Percentiles rank a stretch among this genome's conserved stretches.
Evolutionary conservation across 1,284 basidiomycete genomes (phyloP).

Genomic region (Trichosporon sp.): DNA sequence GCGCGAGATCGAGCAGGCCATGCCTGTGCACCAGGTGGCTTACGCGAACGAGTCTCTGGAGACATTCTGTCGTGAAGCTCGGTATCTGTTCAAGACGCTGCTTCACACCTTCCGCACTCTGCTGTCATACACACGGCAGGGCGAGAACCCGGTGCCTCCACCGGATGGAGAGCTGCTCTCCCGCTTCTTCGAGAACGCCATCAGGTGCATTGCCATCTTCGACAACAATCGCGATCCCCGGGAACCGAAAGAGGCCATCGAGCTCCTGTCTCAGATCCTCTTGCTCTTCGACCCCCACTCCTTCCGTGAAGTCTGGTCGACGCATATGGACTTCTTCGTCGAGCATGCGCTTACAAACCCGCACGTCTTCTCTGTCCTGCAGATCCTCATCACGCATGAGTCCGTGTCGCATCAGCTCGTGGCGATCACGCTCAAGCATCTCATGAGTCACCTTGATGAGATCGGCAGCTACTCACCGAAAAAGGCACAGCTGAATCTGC

Average conservation of each 20-base stretch:
- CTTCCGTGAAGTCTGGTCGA: slow-evolving; percentile 91
- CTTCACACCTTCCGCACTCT: slow-evolving; percentile 85
- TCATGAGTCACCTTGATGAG: slow-evolving; percentile 73
- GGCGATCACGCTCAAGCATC: slow-evolving; percentile 81
- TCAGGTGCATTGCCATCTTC: slow-evolving; percentile 79
- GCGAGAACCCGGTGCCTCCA: slow-evolving; percentile 63
- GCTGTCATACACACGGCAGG: slow-evolving; percentile 70
- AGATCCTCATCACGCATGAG: slow-evolving; percentile 79
- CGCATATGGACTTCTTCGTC: slow-evolving; percentile 83
- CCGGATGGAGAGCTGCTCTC: slow-evolving; percentile 78
- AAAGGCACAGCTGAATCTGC: slow-evolving; percentile 70
- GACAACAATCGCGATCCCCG: slow-evolving; percentile 65
- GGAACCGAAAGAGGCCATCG: slow-evolving; percentile 81
- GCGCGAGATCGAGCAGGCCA: slow-evolving; percentile 66
- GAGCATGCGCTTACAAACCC: slow-evolving; percentile 69
- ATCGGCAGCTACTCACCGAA: slow-evolving; percentile 80
- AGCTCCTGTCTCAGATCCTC: slow-evolving; percentile 74
- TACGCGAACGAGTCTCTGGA: slow-evolving; percentile 73
- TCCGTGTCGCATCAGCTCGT: slow-evolving; percentile 82
- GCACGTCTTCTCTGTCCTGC: slow-evolving; percentile 76
- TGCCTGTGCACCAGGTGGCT: slow-evolving; percentile 67
- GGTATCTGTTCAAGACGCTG: slow-evolving; percentile 79
- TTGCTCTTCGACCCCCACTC: slow-evolving; percentile 79
- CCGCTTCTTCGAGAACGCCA: slow-evolving; percentile 77
- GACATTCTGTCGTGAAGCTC: slow-evolving; percentile 66